Evolutionary conservation across 495 filamentous ascomycete species (phyloP), one percentile per base, ranked within the genome.

Genomic region (Aspergillus cavernicola): DNA sequence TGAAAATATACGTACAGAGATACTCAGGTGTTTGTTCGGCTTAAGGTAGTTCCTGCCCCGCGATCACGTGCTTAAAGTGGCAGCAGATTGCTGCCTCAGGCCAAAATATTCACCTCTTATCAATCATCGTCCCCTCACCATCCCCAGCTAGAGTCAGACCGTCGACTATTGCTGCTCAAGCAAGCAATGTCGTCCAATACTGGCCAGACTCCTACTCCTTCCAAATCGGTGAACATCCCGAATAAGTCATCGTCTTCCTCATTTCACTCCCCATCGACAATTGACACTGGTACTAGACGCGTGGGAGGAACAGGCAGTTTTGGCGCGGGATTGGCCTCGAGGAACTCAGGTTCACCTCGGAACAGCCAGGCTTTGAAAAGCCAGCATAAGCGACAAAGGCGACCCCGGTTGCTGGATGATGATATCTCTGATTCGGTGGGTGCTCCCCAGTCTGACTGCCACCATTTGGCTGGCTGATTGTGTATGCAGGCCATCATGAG

Each of bases 391-490:
- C 66, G 69, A 22, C 80, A 83, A 53, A 72, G 77, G 63, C 73
- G 77, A 49, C 79, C 79, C 37, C 69, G 74, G 50, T 61, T 83
- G 44, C 69, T 81, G 66, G 80, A 86, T 76, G 90, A 95, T 75
- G 89, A 84, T 61, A 85, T 89, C 79, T 88, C 82, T 51, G 90
- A 95, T 77, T 80, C 89, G 56, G 85, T 85, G 66, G 67, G 82
- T 75, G 20, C 31, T 32, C 45, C 38, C 48, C 39, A 28, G 31
- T 46, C 36, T 40, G 24, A 55, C 40, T 8, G 10, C 22, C 47
- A n/a, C 39, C 29, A 53, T 26, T 53, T 46, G 33, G 43, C 35
- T 38, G 10, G 15, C 22, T 33, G 41, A 61, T 38, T 38, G 29
- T 42, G 37, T 43, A 37, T 52, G 22, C 42, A 88, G 84, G 78